phyloP scores from a whole-genome alignment of 306 rosid genomes.

The Ammopiptanthus mongolicus region DNA sequence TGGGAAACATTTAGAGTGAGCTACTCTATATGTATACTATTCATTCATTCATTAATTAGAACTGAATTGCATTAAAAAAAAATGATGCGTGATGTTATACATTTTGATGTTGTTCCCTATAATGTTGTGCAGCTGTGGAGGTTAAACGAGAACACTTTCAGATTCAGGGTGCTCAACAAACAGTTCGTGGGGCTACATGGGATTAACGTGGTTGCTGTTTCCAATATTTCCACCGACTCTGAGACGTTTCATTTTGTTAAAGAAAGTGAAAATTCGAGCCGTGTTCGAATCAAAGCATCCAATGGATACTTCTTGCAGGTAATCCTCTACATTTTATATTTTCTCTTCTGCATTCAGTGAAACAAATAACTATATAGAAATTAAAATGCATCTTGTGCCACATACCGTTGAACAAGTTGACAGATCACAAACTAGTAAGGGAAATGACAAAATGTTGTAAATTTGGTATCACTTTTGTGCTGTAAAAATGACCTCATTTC shows the following conservation, averaged over 20 bases:
- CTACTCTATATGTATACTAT: background rate
- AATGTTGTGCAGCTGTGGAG: conserved; percentile 63
- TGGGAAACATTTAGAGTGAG: conserved; percentile 71
- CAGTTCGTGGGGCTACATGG: conserved; percentile 65
- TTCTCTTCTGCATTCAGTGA: background rate
- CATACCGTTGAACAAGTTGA: too few relatives aligned
- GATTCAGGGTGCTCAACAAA: conserved; percentile 51
- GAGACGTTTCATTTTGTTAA: conserved; percentile 42
- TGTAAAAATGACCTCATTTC: too few relatives aligned
- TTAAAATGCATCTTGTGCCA: background rate
- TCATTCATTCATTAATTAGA: background rate
- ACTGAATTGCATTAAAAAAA: background rate
- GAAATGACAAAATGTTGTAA: too few relatives aligned
- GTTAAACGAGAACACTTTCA: conserved; percentile 41
- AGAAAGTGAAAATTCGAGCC: conserved; percentile 31
- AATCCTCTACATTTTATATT: background rate
- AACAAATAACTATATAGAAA: background rate
- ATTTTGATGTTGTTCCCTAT: background rate
- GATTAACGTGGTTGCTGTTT: conserved; percentile 40
- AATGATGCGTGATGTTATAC: background rate
- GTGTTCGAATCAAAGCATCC: conserved; percentile 55
- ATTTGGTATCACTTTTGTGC: too few relatives aligned
- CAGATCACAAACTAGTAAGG: too few relatives aligned
- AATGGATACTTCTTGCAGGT: conserved; percentile 72
- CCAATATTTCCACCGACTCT: conserved; percentile 27